Base-by-base conservation (phyloP, 2,329 filamentous ascomycete genomes). In the Cylindrodendrum hubeiense region DNA sequence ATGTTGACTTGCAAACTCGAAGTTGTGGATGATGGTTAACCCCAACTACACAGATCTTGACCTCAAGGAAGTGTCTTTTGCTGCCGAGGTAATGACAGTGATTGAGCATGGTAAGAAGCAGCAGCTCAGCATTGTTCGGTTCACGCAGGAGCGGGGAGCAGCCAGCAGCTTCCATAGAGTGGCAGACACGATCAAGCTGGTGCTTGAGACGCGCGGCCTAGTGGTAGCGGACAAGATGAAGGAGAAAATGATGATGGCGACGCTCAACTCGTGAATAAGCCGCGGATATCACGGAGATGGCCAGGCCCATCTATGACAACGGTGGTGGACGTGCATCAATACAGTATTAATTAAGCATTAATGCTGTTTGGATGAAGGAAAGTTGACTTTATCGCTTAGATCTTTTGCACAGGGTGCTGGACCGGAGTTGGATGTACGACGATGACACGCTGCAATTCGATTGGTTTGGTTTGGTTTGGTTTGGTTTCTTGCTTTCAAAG, bases 121-220 rank as follows among this genome's bases (percentile, higher is more conserved):
- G 49, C 91, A 91, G 50, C 86, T 98, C 58, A 93, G 91, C 77
- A 90, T 98, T 69, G 89, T 93, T 30, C 91, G 93, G 37, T 93
- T 98, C 78, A 95, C 93, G 1, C 95, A 98, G 76, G 94, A 96
- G 76, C 91, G 91, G 63, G 96, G 95, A n/a, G 95, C 95, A 2
- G 94, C 93, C 39, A 96, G 92, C 73, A 96, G 92, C 71, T 97
- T 98, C 81, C 88, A 93, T 77, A 90, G 89, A 75, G 92, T 97
- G 10, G 88, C 97, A 26, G 91, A 94, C 64, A 91, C 92, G 3
- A 85, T 98, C 72, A 87, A 91, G 69, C 84, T 87, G 21, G 87
- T 93, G 17, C 89, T 97, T 77, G 85, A 84, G 68, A 84, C 84
- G 65, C 88, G 90, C 28, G 85, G 85, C 26, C 82, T 95, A 71